Base-by-base conservation (phyloP, 2,329 filamentous ascomycete genomes). In the Malbranchea zuffiana region DNA sequence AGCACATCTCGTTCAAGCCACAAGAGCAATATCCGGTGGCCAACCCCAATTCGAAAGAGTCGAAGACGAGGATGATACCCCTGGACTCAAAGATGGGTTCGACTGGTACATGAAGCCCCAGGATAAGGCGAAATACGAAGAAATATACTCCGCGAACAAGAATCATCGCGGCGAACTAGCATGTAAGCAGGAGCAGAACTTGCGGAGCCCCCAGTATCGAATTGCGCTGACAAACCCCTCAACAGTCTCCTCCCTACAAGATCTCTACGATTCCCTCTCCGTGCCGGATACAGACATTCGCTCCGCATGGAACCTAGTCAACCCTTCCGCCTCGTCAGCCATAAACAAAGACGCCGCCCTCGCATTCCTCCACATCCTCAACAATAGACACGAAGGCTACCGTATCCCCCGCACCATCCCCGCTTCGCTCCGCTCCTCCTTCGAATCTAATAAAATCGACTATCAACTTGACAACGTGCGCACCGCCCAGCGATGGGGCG, bases 41-140 rank as follows among this genome's bases (percentile, higher is more conserved):
- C 81, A 83, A 48, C 74, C 82, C 35, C 77, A 82, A 49, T 95
- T 96, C 58, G 87, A 94, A 60, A 73, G 77, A 44, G 76, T 93
- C 42, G 81, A 86, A 37, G 82, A 69, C 31, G 72, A 93, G 42
- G 75, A 80, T 46, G 87, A 94, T 49, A 77, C 79, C 3, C 75
- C 78, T 1, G 86, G 86, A 1, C 68, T 98, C 44, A 93, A 93
- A 59, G 86, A 95, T 61, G 88, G 88, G 8, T 98, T 98, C 60
- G 90, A 98, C 60, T 98, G 90, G 90, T 98, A 98, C 66, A 98
- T 98, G 85, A 86, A 78, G 42, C 90, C 90, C 0, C 63, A 69
- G 19, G 87, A 98, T 64, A 92, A 92, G 64, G 57, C 75, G 46
- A 96, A 95, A 62, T 98, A 98, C 65, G 86, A 95, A 62, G 84